Evolutionary conservation across 257 asterid species (phyloP), one percentile per base, ranked within the genome.

Genomic region (Nicotiana sylvestris): DNA sequence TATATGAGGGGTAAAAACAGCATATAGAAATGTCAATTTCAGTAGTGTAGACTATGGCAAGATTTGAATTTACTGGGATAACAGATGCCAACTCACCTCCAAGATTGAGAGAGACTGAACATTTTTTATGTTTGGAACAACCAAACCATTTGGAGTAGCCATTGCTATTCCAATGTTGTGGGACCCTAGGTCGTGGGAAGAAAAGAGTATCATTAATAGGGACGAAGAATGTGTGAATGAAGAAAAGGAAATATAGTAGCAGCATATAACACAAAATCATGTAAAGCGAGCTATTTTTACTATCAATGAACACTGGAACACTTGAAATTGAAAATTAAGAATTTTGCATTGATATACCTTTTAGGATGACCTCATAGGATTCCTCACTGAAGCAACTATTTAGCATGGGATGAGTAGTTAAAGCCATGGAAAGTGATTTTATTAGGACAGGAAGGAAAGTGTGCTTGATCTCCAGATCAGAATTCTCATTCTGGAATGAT

Each of bases 111-210:
- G 94, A 74, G 90, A 84, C 66, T 96, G 99, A 84, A 96, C 99
- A 88, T 89, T 92, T 92, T 96, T 96, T 77, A 96, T 89, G 87
- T 92, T 93, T 4, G 99, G 99, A 30, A 96, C 99, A 82, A 93
- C 99, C 85, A 96, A 84, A 80, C 99, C 99, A 66, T 92, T 87
- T 62, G 98, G 95, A 86, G 98, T 94, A 82, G 99, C 99, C 99
- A 94, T 96, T 62, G 99, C 99, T 66, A 96, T 89, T 65, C 99
- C 99, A 61, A 96, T 90, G 86, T 94, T 96, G 86, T 96, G 99
- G 49, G 96, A 88, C 27, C 98, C 99, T 93, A 30, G 76, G 65
- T 87, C 49, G 6, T 49, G 46, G 39, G 15, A 51, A 76, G 64
- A 29, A 76, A 51, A 76, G 15, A 76, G 25, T 76, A 76, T 15